A percentile compares a stretch with the other conserved stretches of the same genome.
Evolutionary conservation across 148 eudicot species (phyloP).

Genomic region (Suaeda aralocaspica): DNA sequence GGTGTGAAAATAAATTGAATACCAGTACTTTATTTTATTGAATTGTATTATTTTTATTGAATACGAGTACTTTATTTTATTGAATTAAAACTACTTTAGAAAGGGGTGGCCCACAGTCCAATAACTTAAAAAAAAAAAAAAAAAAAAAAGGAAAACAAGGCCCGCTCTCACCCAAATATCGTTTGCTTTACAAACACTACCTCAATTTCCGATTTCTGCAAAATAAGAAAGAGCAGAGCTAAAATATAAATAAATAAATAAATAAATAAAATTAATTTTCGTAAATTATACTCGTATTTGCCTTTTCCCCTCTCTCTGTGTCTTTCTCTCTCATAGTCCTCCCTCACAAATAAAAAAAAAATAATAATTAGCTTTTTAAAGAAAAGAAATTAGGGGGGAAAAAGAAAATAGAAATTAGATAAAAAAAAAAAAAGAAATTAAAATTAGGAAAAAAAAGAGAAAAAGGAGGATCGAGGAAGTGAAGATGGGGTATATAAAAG

Average conservation of each 20-base stretch:
- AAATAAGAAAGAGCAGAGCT: background rate
- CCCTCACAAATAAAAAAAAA: too few species aligned
- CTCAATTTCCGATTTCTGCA: background rate
- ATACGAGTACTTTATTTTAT: background rate
- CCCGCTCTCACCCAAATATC: background rate
- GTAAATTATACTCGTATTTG: too few species aligned
- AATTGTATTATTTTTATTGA: background rate
- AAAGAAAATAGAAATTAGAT: background rate
- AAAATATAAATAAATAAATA: background rate
- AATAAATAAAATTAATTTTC: background rate
- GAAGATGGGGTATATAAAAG: slow-evolving; percentile 31
- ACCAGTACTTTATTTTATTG: too few species aligned
- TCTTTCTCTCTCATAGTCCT: background rate
- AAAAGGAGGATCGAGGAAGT: slow-evolving; percentile 1
- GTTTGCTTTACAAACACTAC: background rate
- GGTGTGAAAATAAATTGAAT: too few species aligned
- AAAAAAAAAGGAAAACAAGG: background rate
- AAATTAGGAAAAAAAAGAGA: background rate
- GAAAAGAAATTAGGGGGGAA: background rate
- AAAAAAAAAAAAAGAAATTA: background rate
- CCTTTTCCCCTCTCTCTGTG: too few species aligned
- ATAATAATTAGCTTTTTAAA: background rate
- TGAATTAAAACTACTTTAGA: background rate
- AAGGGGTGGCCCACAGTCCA: background rate
- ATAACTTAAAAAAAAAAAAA: background rate